phyloP scores from a whole-genome alignment of 2,329 filamentous ascomycete species.

The Amauroascus niger region DNA sequence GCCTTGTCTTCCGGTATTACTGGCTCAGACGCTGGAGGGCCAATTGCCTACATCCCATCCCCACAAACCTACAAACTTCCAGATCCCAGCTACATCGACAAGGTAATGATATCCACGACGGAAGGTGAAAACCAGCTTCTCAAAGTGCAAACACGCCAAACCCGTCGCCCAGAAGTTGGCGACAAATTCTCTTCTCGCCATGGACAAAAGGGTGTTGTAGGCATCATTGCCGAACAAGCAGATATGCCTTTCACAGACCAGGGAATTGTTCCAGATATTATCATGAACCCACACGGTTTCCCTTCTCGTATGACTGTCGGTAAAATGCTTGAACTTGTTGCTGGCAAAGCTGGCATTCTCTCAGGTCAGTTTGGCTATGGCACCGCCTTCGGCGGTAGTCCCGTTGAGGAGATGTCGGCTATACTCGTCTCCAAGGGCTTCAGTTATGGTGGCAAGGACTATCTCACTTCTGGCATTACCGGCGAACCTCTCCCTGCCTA shows the following conservation, averaged over 20 bases:
- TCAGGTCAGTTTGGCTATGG: constrained; percentile 82
- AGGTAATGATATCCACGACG: constrained; percentile 85
- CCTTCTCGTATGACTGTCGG: constrained; percentile 99
- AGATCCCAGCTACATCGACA: constrained; percentile 85
- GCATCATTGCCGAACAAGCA: constrained; percentile 91
- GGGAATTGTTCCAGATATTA: constrained; percentile 91
- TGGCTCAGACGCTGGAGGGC: constrained; percentile 48
- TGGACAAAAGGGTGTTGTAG: constrained; percentile 95
- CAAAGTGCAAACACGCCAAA: constrained; percentile 95
- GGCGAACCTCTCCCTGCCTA: constrained; percentile 90
- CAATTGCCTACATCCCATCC: constrained; percentile 30
- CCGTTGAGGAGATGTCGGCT: constrained; percentile 78
- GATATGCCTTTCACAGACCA: constrained; percentile 92
- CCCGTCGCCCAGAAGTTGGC: constrained; percentile 82
- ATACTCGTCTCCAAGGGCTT: constrained; percentile 82
- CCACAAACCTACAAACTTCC: constrained; percentile 64
- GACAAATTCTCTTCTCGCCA: constrained; percentile 99
- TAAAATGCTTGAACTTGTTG: constrained; percentile 89
- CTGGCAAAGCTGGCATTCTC: constrained; percentile 85
- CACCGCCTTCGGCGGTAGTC: constrained; percentile 73
- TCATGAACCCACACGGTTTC: constrained; percentile 99
- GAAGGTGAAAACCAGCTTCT: constrained; percentile 78
- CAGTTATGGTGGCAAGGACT: constrained; percentile 95
- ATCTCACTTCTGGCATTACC: constrained; percentile 87
- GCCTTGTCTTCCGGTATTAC: constrained; percentile 59